Base-by-base conservation (phyloP, 106 monocot species). In the Allium cepa region DNA sequence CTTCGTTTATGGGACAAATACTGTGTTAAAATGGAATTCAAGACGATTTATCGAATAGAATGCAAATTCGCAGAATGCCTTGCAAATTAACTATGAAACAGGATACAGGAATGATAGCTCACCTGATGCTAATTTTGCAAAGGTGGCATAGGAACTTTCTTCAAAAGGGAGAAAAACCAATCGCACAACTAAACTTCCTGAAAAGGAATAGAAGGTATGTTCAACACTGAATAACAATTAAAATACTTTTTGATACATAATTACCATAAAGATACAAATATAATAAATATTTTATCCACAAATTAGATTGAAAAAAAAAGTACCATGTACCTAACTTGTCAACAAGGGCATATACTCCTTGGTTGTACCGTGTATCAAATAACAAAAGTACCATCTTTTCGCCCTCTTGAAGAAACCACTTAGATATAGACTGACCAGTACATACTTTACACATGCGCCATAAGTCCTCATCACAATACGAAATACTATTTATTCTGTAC, bases 141-240 rank as follows among this genome's bases (percentile, higher is more conserved):
- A 96, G 28, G 86, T 88, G 56, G 86, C 75, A 79, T 88, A 96
- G 9, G 91, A 85, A 78, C 91, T 96, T 79, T 96, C 95, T 56
- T 96, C 95, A 60, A 96, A 88, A 17, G 95, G 95, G 59, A 86
- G 88, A 79, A 96, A 96, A 60, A 96, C 70, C 79, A 96, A 72
- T 78, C 95, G 83, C n/a, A 91, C 95, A 52, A 91, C 91, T 63
- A 96, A 78, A 77, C 95, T 91, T 68, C 95, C 95, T 96, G 80
- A 47, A 81, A 79, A 67, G 49, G 15, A 16, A 56, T 53, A 22
- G 53, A 28, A 67, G 50, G 28, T 13, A 67, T 52, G 7, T 26
- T 26, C 57, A 58, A 36, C 48, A 50, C 36, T 36, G 36, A 36
- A 36, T 36, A 36, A 36, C 36, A 36, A 36, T 5, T 36, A 36